Evolutionary conservation across 148 eudicot species (phyloP).

Genomic region (Pharnaceum exiguum): DNA sequence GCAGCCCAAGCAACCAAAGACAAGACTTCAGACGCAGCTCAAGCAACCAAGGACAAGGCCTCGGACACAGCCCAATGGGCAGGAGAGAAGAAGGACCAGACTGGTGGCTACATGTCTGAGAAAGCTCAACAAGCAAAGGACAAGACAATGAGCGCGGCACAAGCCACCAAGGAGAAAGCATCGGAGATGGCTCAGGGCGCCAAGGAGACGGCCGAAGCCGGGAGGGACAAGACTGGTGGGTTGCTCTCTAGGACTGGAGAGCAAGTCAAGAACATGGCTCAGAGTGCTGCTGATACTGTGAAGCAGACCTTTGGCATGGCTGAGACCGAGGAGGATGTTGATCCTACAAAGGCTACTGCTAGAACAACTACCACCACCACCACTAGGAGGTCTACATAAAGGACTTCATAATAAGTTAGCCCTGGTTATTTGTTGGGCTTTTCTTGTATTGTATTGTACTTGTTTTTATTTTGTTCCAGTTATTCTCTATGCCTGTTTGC

Average conservation of each 20-base stretch:
- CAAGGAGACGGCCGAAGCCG: slow-evolving; percentile 51
- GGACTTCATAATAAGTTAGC: too few species aligned
- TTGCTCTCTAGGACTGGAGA: slow-evolving; percentile 55
- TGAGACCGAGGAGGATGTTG: slow-evolving; percentile 14
- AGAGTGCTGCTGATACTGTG: slow-evolving; percentile 61
- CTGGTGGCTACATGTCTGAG: slow-evolving; percentile 15
- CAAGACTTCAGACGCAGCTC: slow-evolving; percentile 22
- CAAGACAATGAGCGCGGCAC: slow-evolving; percentile 28
- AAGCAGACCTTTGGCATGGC: slow-evolving; percentile 63
- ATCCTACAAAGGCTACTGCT: background rate
- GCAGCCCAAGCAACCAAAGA: slow-evolving; percentile 35
- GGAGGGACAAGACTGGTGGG: slow-evolving; percentile 59
- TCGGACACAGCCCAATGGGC: background rate
- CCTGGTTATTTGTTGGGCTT: too few species aligned
- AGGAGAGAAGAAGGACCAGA: slow-evolving; percentile 9
- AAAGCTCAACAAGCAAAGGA: slow-evolving; percentile 29
- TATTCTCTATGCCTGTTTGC: too few species aligned
- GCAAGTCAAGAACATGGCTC: slow-evolving; percentile 57
- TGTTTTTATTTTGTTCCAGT: too few species aligned
- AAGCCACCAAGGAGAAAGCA: slow-evolving; percentile 47
- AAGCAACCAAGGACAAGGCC: slow-evolving; percentile 21
- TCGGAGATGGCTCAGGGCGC: slow-evolving; percentile 34
- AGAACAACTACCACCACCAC: slow-evolving; percentile 13
- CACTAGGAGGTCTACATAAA: background rate
- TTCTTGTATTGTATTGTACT: too few species aligned